Percentiles rank a stretch among this genome's conserved stretches.
phyloP scores from a whole-genome alignment of 106 monocot species.

The Phalaenopsis equestris region DNA sequence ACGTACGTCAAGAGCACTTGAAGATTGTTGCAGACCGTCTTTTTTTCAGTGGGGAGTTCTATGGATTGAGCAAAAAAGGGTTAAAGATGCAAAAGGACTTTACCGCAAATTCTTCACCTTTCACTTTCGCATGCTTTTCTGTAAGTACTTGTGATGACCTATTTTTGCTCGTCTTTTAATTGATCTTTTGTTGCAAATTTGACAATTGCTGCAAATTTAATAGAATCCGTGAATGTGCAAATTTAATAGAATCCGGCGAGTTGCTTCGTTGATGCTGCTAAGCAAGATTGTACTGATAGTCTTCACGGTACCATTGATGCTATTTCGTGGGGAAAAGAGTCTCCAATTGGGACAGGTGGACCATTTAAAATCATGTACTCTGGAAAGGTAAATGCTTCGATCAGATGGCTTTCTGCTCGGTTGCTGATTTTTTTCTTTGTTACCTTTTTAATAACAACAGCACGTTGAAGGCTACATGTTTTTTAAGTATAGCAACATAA shows the following conservation, averaged over 20 bases:
- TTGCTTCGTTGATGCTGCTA: constrained; percentile 72
- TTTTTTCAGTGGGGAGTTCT: constrained; percentile 68
- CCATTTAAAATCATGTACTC: constrained; percentile 67
- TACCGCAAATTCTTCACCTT: constrained; percentile 42
- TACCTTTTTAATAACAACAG: not conserved
- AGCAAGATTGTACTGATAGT: constrained; percentile 39
- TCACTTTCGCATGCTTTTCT: constrained; percentile 64
- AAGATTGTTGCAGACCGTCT: constrained; percentile 59
- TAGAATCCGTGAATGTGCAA: constrained; percentile 42
- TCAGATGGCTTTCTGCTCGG: not conserved
- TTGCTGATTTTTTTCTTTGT: not conserved
- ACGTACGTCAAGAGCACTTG: constrained; percentile 53
- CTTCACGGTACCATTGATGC: constrained; percentile 71
- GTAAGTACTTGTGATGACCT: constrained; percentile 32
- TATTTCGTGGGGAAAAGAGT: constrained; percentile 76
- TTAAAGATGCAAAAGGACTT: constrained; percentile 42
- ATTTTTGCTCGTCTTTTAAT: not conserved
- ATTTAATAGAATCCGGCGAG: constrained; percentile 53
- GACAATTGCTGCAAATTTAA: not conserved
- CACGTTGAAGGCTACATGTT: too few species aligned
- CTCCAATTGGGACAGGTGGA: constrained; percentile 68
- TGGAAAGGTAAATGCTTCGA: constrained; percentile 40
- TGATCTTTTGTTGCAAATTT: not conserved
- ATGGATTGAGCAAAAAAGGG: constrained; percentile 56
- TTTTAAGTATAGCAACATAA: not conserved